Evolutionary conservation across 1,284 basidiomycete genomes (phyloP).

Genomic region (Naganishia albida): DNA sequence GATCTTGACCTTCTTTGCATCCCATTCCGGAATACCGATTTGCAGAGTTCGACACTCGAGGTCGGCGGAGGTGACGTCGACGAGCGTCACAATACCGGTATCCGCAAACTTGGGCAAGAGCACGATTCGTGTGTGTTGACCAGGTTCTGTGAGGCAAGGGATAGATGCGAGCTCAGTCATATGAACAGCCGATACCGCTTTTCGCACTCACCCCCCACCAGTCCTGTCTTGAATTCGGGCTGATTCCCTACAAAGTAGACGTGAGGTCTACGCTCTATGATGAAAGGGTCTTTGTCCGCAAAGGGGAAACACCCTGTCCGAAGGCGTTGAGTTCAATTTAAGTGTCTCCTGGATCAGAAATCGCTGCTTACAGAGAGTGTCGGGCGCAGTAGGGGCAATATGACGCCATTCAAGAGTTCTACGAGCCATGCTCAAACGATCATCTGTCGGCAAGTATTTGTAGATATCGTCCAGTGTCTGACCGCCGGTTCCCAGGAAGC

Average conservation of each 20-base stretch:
- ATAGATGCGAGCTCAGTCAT: slow-evolving; percentile 5
- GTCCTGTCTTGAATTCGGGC: slow-evolving; percentile 71
- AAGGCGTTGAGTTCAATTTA: neutral
- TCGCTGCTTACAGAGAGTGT: slow-evolving; percentile 71
- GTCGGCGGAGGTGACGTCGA: slow-evolving; percentile 59
- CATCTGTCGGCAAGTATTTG: slow-evolving; percentile 66
- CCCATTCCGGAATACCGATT: slow-evolving; percentile 52
- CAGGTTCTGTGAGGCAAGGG: slow-evolving; percentile 36
- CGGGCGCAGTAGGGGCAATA: slow-evolving; percentile 94
- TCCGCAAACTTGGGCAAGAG: slow-evolving; percentile 79
- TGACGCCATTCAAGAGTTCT: slow-evolving; percentile 90
- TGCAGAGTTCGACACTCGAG: slow-evolving; percentile 58
- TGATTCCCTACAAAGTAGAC: slow-evolving; percentile 93
- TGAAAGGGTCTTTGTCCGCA: slow-evolving; percentile 83
- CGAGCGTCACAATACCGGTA: slow-evolving; percentile 64
- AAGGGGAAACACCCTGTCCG: slow-evolving; percentile 86
- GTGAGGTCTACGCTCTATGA: slow-evolving; percentile 79
- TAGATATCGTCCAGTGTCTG: slow-evolving; percentile 94
- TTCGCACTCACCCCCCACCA: slow-evolving; percentile 58
- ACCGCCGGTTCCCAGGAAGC: slow-evolving; percentile 79
- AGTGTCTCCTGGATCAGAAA: slow-evolving; percentile 7
- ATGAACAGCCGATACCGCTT: slow-evolving; percentile 26
- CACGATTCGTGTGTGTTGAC: slow-evolving; percentile 65
- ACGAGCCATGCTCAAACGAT: slow-evolving; percentile 70
- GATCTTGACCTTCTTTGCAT: slow-evolving; percentile 37